These are phyloP conservation scores for Cryphonectria nitschkei DNA, from an alignment of 2,329 filamentous ascomycete species.

Conservation along the genomic window DNA sequence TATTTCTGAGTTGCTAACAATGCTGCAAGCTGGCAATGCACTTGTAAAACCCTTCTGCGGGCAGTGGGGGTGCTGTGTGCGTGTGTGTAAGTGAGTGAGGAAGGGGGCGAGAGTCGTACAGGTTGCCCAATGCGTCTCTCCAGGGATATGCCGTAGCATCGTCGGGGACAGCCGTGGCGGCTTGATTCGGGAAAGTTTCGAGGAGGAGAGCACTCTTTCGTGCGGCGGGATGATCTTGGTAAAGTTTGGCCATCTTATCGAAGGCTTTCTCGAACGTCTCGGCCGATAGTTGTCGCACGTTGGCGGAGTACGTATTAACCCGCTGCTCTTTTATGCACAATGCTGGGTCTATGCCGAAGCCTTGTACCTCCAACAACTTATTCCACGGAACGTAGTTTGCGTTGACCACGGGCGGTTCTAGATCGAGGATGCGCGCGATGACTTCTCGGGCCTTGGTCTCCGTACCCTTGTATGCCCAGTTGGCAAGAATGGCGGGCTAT, in stretches of 20 bases:
- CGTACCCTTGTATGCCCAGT: conserved; percentile 40
- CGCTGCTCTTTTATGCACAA: conserved; percentile 43
- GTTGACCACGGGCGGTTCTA: conserved; percentile 42
- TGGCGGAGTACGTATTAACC: conserved; percentile 43
- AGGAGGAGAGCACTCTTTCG: conserved; percentile 40
- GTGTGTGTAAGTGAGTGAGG: too few species aligned
- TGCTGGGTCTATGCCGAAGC: conserved; percentile 41
- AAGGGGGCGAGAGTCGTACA: neutral
- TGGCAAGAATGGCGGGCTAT: conserved; percentile 35
- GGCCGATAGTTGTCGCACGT: conserved; percentile 38
- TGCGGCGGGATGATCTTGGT: conserved; percentile 43
- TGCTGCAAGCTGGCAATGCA: neutral
- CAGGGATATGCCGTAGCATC: conserved; percentile 4
- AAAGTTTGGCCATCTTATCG: conserved; percentile 22
- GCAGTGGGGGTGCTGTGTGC: too few species aligned
- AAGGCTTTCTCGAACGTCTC: conserved; percentile 36
- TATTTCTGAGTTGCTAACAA: too few species aligned
- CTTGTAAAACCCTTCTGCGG: neutral
- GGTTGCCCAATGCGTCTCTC: neutral
- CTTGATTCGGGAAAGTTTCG: conserved; percentile 46
- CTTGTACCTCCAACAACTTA: conserved; percentile 43
- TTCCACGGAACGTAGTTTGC: conserved; percentile 46
- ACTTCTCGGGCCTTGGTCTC: conserved; percentile 40
- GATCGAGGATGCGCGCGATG: conserved; percentile 42
- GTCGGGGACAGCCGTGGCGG: neutral